A percentile compares a stretch with the other conserved stretches of the same genome.
These are phyloP conservation scores for Scleroderma citrinum DNA, from an alignment of 768 basidiomycete species.

Conservation along the genomic window DNA sequence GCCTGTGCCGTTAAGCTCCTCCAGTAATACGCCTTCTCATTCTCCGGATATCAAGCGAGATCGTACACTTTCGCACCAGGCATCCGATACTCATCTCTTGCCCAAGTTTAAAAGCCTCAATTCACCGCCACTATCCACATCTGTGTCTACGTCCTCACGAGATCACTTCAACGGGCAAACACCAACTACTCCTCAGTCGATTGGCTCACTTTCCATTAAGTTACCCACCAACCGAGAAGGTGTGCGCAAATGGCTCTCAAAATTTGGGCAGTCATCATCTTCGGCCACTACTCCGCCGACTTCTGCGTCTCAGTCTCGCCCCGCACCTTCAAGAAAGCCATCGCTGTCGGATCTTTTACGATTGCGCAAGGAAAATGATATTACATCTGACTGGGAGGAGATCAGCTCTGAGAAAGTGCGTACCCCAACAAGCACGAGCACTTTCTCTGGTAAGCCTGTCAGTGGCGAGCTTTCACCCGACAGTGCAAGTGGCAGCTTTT, in stretches of 20 bases:
- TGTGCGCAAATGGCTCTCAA: conserved; percentile 74
- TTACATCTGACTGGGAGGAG: conserved; percentile 64
- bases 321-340: conserved; percentile 50
- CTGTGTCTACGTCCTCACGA: conserved; percentile 43
- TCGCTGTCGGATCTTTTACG: conserved; percentile 63
- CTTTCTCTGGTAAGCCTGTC: conserved; percentile 19
- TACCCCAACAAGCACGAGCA: conserved; percentile 45
- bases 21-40: conserved; percentile 43
- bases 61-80: conserved; percentile 60
- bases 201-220: conserved; percentile 32
- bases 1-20: conserved; percentile 42
- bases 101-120: conserved; percentile 42
- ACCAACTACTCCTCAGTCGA: conserved; percentile 27
- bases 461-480: conserved; percentile 26
- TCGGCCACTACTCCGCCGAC: conserved; percentile 32
- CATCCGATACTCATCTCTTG: conserved; percentile 61
- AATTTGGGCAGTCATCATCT: conserved; percentile 43
- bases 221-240: conserved; percentile 73
- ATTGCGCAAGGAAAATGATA: conserved; percentile 49
- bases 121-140: conserved; percentile 36
- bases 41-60: conserved; percentile 51
- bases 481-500: conserved; percentile 22
- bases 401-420: conserved; percentile 39
- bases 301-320: conserved; percentile 29
- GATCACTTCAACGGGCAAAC: conserved; percentile 41